Percentiles rank a stretch among this genome's conserved stretches.
These are phyloP conservation scores for Diaporthe ampelina DNA, from an alignment of 2,329 filamentous ascomycete genomes.

Conservation along the genomic window DNA sequence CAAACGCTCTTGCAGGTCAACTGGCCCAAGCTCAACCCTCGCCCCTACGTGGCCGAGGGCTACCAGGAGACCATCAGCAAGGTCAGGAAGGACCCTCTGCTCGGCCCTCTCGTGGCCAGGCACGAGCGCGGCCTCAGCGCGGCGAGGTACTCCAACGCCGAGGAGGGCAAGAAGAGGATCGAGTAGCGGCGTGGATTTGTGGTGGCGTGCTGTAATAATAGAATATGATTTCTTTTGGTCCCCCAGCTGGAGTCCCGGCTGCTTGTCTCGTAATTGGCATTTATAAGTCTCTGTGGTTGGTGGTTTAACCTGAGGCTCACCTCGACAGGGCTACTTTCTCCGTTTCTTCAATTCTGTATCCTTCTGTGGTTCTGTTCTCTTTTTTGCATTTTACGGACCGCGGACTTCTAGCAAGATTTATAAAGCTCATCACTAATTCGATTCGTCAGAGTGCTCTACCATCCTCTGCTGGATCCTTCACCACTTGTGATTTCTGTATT, in stretches of 20 bases:
- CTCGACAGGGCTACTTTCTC: background rate
- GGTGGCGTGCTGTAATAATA: constrained; percentile 29
- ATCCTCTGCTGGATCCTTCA: too few relatives aligned
- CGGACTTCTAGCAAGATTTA: background rate
- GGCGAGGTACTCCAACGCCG: constrained; percentile 84
- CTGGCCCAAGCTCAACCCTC: constrained; percentile 96
- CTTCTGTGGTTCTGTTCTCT: background rate
- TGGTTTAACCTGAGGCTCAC: background rate
- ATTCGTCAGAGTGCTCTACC: background rate
- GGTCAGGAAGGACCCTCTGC: constrained; percentile 84
- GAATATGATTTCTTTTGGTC: constrained; percentile 1
- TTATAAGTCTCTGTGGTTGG: background rate
- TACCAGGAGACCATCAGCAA: constrained; percentile 89
- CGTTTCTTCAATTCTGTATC: background rate
- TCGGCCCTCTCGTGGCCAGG: constrained; percentile 79
- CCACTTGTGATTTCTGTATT: background rate
- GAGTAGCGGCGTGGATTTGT: constrained; percentile 67
- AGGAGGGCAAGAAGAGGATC: constrained; percentile 99
- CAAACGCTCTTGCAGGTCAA: constrained; percentile 77
- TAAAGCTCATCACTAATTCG: constrained; percentile 15
- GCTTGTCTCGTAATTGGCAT: background rate
- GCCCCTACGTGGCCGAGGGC: constrained; percentile 87
- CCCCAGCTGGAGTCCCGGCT: constrained; percentile 5
- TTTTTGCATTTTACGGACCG: background rate
- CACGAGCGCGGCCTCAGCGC: constrained; percentile 90